Base-by-base conservation (phyloP, 1,284 basidiomycete species). In the Ganoderma leucocontextum region DNA sequence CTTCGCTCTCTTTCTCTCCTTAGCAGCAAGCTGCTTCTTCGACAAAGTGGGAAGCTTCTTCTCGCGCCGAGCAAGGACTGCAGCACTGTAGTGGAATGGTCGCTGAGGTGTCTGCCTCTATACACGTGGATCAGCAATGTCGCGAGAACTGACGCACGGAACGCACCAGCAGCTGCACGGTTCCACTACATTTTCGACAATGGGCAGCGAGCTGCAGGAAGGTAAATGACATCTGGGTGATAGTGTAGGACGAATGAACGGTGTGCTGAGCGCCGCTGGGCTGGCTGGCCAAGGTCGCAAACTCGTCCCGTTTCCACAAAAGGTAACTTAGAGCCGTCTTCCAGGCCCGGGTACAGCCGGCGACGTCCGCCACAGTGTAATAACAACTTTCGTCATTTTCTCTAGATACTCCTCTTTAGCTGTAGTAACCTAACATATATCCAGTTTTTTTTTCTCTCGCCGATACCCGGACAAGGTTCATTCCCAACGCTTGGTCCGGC, bases 21-120 rank as follows among this genome's bases (percentile, higher is more conserved):
- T 89, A n/a, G 87, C 86, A 29, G 89, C 89, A 35, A 87, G 81
- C 36, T 89, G 86, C 74, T 90, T 90, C 80, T 92, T 92, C 9
- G 89, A 87, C 8, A 85, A 87, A 7, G 83, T 78, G 4, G 85
- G 82, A 62, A 86, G 57, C 70, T 85, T 83, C 75, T 85, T 85
- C 71, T 79, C 75, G 62, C 85, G 85, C 68, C 83, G 84, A 15
- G 84, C 86, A 47, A 85, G 78, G 35, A 83, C 74, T 67, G 80
- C 76, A 60, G 78, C 79, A 22, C 81, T 87, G 7, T 84, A 85
- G 41, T 85, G 86, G 75, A 92, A 91, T 59, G 80, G 78, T 41
- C 88, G 76, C 80, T 70, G 67, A 64, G 68, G 72, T 52, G 72
- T 55, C 63, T 69, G 72, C 69, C 64, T 62, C 75, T 73, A 42